Evolutionary conservation across 2,329 filamentous ascomycete genomes (phyloP).

Genomic region (Fusarium graminum): DNA sequence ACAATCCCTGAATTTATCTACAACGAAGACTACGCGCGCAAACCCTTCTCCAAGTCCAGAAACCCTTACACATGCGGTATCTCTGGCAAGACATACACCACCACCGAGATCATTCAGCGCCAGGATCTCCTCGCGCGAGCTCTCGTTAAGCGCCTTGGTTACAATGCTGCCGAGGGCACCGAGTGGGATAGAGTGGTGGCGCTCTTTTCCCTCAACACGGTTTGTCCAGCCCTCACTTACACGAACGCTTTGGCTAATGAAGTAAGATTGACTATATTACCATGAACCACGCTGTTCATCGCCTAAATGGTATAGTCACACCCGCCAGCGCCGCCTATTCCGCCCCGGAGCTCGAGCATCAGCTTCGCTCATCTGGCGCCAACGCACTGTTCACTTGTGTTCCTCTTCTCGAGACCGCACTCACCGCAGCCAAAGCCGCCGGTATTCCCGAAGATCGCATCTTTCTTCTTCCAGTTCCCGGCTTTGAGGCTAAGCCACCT

Average conservation of each 20-base stretch:
- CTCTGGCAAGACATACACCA: slow-evolving; percentile 75
- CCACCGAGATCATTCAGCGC: slow-evolving; percentile 72
- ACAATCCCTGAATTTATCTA: slow-evolving; percentile 83
- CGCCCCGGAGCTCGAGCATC: slow-evolving; percentile 76
- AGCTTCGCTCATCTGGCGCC: slow-evolving; percentile 76
- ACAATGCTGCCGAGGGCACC: slow-evolving; percentile 75
- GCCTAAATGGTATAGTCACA: slow-evolving; percentile 78
- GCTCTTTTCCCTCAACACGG: slow-evolving; percentile 84
- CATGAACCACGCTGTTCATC: slow-evolving; percentile 79
- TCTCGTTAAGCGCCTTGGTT: slow-evolving; percentile 77
- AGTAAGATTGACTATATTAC: slow-evolving; percentile 79
- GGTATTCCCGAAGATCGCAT: slow-evolving; percentile 74
- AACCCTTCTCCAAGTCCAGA: slow-evolving; percentile 71
- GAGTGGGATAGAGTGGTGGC: slow-evolving; percentile 87
- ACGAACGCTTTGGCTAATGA: neutral
- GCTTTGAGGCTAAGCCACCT: slow-evolving; percentile 62
- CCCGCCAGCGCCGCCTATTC: slow-evolving; percentile 83
- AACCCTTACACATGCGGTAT: slow-evolving; percentile 84
- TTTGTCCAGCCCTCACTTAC: slow-evolving; percentile 54
- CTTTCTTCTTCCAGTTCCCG: slow-evolving; percentile 77
- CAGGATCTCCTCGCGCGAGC: slow-evolving; percentile 76
- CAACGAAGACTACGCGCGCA: slow-evolving; percentile 76
- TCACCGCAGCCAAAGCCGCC: slow-evolving; percentile 72
- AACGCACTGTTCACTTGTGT: slow-evolving; percentile 79
- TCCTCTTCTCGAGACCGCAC: slow-evolving; percentile 72